Base-by-base conservation (phyloP, 1,284 basidiomycete species). In the Ganoderma boninense region DNA sequence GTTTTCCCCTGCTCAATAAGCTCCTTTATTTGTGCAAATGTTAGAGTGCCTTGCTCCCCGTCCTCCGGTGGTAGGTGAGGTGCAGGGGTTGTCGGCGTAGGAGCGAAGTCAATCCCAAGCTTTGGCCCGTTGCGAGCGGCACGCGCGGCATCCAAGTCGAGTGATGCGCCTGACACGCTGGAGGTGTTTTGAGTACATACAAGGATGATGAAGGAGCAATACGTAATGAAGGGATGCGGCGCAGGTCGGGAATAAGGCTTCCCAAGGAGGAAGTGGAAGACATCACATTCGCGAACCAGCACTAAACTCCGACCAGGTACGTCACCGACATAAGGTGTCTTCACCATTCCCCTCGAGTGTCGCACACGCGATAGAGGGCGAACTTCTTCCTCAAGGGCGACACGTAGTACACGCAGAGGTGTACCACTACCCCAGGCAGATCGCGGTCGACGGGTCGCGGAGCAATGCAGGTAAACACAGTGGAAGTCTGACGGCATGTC, bases 1-100 rank as follows among this genome's bases (percentile, higher is more conserved):
- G 88, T 87, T 72, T 86, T 88, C 35, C 92, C 92, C 43, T 90
- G 84, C 75, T 92, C 88, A 69, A 95, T 92, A 68, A 95, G 82
- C 56, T 84, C 84, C 74, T 92, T 87, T 62, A 95, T 81, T 78
- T 94, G 89, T 1, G 87, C 83, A 74, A 95, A 90, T 0, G 89
- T 87, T 67, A 94, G 81, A 14, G 83, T 81, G 20, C 80, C 84
- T 13, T 82, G 77, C 71, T 87, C 82, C 43, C 59, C 54, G 42
- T 82, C 78, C 67, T n/a, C 46, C 18, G 29, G 11, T 62, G 20
- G 60, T 32, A 11, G 43, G 14, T 26, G 62, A 52, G 32, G 46
- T 38, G 32, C 4, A 26, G 26, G 29, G 54, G 49, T 23, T 0
- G 64, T 20, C 4, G 64, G 11, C 18, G 23, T 14, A 18, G 60